These are phyloP conservation scores for Ilyonectria robusta DNA, from an alignment of 2,329 filamentous ascomycete species.

Conservation along the genomic window DNA sequence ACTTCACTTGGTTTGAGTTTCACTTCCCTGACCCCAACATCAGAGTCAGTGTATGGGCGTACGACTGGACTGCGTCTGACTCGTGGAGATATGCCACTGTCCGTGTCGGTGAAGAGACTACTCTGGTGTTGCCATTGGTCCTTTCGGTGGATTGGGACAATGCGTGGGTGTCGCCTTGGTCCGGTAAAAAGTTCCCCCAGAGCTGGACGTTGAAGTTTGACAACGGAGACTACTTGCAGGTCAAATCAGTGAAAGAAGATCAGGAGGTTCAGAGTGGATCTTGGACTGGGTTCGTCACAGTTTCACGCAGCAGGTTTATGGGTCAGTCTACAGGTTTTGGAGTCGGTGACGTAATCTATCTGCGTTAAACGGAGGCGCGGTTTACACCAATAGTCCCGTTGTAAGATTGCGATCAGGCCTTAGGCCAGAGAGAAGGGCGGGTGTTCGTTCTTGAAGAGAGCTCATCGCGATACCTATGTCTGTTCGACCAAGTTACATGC, in stretches of 20 bases:
- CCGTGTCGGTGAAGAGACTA: conserved; percentile 18
- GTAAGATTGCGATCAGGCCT: neutral
- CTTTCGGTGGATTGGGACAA: conserved; percentile 7
- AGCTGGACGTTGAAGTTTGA: conserved; percentile 21
- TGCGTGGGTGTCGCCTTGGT: conserved; percentile 6
- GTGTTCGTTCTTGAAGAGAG: too few species aligned
- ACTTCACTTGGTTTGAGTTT: conserved; percentile 19
- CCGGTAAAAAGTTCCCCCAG: conserved; percentile 6
- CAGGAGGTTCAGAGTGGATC: conserved; percentile 4
- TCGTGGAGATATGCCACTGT: conserved; percentile 15
- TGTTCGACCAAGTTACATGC: too few species aligned
- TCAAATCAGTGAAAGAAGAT: conserved; percentile 7
- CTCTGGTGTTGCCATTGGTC: conserved; percentile 10
- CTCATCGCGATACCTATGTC: too few species aligned
- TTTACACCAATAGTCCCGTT: neutral
- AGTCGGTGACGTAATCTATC: neutral
- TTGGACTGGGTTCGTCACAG: conserved; percentile 16
- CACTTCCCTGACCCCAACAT: conserved; percentile 20
- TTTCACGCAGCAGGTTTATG: conserved; percentile 2
- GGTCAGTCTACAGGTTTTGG: conserved; percentile 16
- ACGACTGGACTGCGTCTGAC: conserved; percentile 20
- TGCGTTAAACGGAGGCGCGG: neutral
- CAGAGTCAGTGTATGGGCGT: conserved; percentile 20
- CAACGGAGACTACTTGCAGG: conserved; percentile 10
- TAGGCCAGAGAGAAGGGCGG: too few species aligned